Evolutionary conservation across 129 eudicot genomes (phyloP), one percentile per base, ranked within the genome.

Genomic region (Scalesia atractyloides): DNA sequence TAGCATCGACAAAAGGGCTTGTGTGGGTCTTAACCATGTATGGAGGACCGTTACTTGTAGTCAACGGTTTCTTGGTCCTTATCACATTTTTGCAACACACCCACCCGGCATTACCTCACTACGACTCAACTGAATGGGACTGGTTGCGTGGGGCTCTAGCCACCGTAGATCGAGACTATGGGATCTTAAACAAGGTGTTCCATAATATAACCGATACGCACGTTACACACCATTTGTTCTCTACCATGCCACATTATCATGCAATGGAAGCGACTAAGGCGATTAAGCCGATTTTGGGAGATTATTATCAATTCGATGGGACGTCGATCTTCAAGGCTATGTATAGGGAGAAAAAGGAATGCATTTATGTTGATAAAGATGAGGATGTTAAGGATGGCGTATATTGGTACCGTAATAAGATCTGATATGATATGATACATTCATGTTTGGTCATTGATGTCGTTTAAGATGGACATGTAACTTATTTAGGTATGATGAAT

Each of bases 261-360:
- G 50, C 69, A 0, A 17, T 64, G 49, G 69, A 64, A 17, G 69
- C 69, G 15, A 64, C 69, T 9, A 64, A 64, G 7, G 69, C 50
- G n/a, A 64, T 64, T 10, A 64, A 64, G 50, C 69, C 69, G n/a
- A 64, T 64, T 39, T 64, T 64, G 50, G 69, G 69, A 17, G 69
- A 64, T 9, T 64, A 64, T 10, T 64, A 64, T 39, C 49, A 64
- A 5, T 64, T 37, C 26, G 69, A 64, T n/a, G 69, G 50, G 30
- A 64, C 69, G 0, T 39, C 69, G 30, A 17, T 64, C 3, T 37
- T 64, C 3, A 64, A 16, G 69, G 69, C 69, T 8, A 37, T 64
- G 49, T 64, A 39, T n/a, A 16, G 69, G 50, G 69, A 64, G 50
- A 64, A 51, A 3, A 64, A 37, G 49, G 50, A 64, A 41, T 64